A percentile compares a stretch with the other conserved stretches of the same genome.
phyloP scores from a whole-genome alignment of 106 monocot genomes.

The Dioscorea zingiberensis region DNA sequence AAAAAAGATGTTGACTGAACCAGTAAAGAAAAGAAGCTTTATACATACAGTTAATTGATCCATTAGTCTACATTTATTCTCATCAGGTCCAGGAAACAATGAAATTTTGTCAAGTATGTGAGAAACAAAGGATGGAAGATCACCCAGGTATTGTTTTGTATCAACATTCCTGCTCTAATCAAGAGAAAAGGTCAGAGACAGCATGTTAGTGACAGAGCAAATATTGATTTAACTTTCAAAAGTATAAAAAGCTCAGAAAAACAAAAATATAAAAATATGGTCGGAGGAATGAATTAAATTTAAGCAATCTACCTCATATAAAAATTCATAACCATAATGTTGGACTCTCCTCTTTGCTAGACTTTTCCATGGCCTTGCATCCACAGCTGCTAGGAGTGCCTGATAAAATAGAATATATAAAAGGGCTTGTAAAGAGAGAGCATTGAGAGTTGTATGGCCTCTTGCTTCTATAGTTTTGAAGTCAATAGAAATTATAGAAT shows the following conservation, averaged over 20 bases:
- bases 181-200: not conserved
- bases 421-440: not conserved
- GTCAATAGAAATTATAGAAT: no score
- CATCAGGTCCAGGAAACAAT: conserved; percentile 39
- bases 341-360: conserved; percentile 96
- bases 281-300: no score
- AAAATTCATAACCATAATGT: conserved; percentile 94
- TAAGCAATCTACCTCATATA: conserved; percentile 67
- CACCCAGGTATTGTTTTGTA: conserved; percentile 69
- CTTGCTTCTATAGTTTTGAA: no score
- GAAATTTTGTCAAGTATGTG: conserved; percentile 52
- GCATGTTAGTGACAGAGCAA: no score
- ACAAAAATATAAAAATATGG: no score
- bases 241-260: no score
- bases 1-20: no score
- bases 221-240: not conserved
- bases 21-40: no score
- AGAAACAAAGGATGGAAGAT: conserved; percentile 81
- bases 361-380: conserved; percentile 72
- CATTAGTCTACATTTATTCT: conserved; percentile 24
- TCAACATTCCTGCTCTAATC: conserved; percentile 86
- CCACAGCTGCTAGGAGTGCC: conserved; percentile 79
- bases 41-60: conserved; percentile 84
- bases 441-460: not conserved
- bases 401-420: conserved; percentile 13